Percentiles rank a stretch among this genome's conserved stretches.
These are phyloP conservation scores for Cymbopogon citratus DNA, from an alignment of 176 grass and related monocot species.

Conservation along the genomic window DNA sequence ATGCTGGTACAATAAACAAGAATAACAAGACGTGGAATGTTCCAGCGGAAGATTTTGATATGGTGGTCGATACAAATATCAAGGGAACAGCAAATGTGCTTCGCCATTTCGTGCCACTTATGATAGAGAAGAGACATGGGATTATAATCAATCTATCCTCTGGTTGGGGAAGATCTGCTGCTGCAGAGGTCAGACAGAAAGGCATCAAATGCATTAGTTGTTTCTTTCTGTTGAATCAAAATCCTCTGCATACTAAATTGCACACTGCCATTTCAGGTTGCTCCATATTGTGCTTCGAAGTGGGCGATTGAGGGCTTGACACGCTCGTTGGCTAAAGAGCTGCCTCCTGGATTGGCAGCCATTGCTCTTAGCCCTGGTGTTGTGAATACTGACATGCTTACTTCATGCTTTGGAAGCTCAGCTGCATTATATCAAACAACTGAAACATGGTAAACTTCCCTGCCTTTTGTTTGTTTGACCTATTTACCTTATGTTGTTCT, in stretches of 20 bases:
- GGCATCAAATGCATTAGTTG: background rate
- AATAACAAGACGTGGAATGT: slow-evolving; percentile 96
- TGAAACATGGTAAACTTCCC: slow-evolving; percentile 67
- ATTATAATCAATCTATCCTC: slow-evolving; percentile 91
- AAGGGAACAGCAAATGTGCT: slow-evolving; percentile 85
- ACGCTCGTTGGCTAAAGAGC: slow-evolving; percentile 79
- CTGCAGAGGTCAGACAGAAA: slow-evolving; percentile 58
- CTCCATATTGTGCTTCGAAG: slow-evolving; percentile 89
- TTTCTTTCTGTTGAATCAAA: slow-evolving; percentile 15
- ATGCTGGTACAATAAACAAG: slow-evolving; percentile 89
- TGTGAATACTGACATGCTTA: slow-evolving; percentile 92
- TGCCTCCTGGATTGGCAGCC: slow-evolving; percentile 78
- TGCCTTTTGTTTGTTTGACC: background rate
- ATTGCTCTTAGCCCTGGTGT: slow-evolving; percentile 95
- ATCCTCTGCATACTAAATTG: background rate
- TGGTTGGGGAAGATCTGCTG: slow-evolving; percentile 95
- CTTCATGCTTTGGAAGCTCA: slow-evolving; percentile 81
- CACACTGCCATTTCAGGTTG: slow-evolving; percentile 51
- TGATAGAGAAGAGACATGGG: slow-evolving; percentile 90
- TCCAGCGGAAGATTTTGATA: slow-evolving; percentile 91
- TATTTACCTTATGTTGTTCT: background rate
- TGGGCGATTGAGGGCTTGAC: slow-evolving; percentile 97
- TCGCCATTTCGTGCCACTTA: slow-evolving; percentile 84
- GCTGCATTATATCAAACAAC: slow-evolving; percentile 72
- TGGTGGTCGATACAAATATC: slow-evolving; percentile 89